These are phyloP conservation scores for Tetracladium maxilliforme DNA, from an alignment of 2,329 filamentous ascomycete genomes.

Conservation along the genomic window DNA sequence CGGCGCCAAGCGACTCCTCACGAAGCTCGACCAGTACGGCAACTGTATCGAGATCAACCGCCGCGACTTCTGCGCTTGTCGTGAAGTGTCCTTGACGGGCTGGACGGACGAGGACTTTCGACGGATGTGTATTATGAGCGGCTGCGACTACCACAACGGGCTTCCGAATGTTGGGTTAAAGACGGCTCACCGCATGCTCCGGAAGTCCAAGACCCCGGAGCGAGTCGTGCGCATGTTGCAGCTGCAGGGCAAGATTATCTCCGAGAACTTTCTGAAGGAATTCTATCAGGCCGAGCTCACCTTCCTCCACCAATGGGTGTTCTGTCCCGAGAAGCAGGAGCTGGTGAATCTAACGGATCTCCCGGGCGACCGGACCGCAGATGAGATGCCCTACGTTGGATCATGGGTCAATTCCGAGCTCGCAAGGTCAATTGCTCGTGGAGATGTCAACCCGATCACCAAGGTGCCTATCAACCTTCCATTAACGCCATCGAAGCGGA, in stretches of 20 bases:
- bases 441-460: conserved; percentile 81
- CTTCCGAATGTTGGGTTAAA: conserved; percentile 82
- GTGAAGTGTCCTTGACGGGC: conserved; percentile 75
- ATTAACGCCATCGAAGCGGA: no score
- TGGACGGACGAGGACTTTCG: conserved; percentile 90
- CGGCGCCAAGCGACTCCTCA: conserved; percentile 77
- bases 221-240: conserved; percentile 68
- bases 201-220: conserved; percentile 81
- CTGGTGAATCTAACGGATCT: conserved; percentile 63
- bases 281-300: conserved; percentile 85
- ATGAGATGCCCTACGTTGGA: conserved; percentile 73
- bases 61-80: conserved; percentile 74
- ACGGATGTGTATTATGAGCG: conserved; percentile 90
- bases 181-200: conserved; percentile 79
- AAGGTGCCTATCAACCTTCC: no score
- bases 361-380: conserved; percentile 45
- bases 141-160: conserved; percentile 86
- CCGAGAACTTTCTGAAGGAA: conserved; percentile 62
- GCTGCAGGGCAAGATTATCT: conserved; percentile 78
- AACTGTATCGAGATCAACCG: conserved; percentile 87
- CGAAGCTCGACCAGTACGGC: conserved; percentile 88
- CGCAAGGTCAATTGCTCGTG: conserved; percentile 61
- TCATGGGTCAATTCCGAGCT: conserved; percentile 51
- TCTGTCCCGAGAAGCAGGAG: conserved; percentile 57
- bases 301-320: conserved; percentile 90